Evolutionary conservation across 208 protist genomes (phyloP).

Genomic region (Acanthamoeba polyphaga): DNA sequence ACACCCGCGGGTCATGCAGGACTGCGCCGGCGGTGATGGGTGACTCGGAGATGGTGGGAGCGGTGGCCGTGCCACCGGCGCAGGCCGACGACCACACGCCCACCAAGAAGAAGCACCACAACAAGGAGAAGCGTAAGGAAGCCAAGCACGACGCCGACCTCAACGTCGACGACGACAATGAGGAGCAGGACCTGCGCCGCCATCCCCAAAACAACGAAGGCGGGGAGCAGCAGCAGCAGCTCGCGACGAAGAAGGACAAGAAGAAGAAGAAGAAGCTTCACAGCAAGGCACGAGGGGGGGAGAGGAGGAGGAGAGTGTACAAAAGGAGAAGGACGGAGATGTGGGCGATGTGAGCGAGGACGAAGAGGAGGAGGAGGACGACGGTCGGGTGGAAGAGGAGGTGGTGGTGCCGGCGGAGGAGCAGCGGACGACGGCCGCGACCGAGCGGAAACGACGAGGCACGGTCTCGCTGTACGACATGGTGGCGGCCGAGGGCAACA

Average conservation of each 20-base stretch:
- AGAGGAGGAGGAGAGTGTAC: neutral
- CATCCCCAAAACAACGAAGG: neutral
- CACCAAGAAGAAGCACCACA: neutral
- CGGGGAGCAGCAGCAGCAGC: neutral
- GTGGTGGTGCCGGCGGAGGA: conserved; percentile 35
- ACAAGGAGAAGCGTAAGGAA: neutral
- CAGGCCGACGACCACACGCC: neutral
- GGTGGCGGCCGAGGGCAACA: conserved; percentile 49
- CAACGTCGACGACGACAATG: neutral
- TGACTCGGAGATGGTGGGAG: conserved; percentile 19
- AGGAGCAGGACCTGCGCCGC: no score
- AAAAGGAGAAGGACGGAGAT: neutral
- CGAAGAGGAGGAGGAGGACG: conserved; percentile 14
- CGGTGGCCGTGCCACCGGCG: no score
- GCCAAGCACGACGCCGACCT: no score
- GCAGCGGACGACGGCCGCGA: conserved; percentile 18
- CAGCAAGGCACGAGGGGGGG: no score
- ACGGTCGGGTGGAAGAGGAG: conserved; percentile 8
- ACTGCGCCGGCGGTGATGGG: neutral
- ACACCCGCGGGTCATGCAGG: no score
- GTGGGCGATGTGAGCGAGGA: neutral
- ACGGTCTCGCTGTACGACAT: conserved; percentile 42
- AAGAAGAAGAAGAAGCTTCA: conserved; percentile 1
- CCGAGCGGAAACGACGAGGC: conserved; percentile 9
- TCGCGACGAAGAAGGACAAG: neutral